A percentile compares a stretch with the other conserved stretches of the same genome.
Conservation (phyloP, 768 basidiomycete species). For the Lentinula boryana region DNA sequence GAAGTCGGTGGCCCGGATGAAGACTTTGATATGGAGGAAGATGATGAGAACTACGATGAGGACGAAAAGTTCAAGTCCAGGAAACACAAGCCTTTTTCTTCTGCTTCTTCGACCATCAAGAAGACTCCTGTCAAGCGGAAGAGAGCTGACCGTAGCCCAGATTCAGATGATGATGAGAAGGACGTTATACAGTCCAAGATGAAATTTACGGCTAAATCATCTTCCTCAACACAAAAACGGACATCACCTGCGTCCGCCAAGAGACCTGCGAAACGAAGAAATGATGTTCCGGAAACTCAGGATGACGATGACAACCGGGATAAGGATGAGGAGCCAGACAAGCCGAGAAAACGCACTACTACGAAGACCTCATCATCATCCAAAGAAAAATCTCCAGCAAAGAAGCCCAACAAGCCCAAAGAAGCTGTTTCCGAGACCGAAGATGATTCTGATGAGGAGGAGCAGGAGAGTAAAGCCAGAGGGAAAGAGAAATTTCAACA, state of each 20-base stretch:
- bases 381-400: not conserved
- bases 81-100: not conserved
- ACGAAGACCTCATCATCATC: not conserved
- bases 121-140: not conserved
- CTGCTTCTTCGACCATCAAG: not conserved
- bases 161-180: not conserved
- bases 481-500: not conserved
- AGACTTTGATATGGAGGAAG: not conserved
- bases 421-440: not conserved
- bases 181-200: not conserved
- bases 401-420: not conserved
- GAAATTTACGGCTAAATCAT: not conserved
- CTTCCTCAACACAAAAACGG: not conserved
- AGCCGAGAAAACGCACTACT: not conserved
- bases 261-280: not conserved
- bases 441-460: not conserved
- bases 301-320: not conserved
- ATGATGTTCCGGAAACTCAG: not conserved
- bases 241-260: not conserved
- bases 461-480: not conserved
- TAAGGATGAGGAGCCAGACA: not conserved
- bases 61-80: conserved; percentile 16
- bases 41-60: conserved; percentile 17
- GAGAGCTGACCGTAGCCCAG: not conserved
- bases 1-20: conserved; percentile 18